Evolutionary conservation across 306 rosid species (phyloP).

Genomic region (Acacia acuminata): DNA sequence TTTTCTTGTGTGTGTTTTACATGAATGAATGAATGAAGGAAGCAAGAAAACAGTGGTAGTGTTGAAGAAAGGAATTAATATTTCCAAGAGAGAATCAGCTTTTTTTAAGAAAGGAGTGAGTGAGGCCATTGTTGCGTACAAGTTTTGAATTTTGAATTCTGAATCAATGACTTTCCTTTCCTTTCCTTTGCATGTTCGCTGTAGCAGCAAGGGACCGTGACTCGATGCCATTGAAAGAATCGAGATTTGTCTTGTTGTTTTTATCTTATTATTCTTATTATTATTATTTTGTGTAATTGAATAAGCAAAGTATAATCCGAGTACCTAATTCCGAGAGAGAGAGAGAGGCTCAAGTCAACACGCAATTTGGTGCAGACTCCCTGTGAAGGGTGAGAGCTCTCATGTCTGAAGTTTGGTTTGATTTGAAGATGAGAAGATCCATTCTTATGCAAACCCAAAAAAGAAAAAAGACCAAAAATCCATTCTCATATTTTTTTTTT

Average conservation of each 20-base stretch:
- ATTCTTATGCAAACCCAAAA: too few species aligned
- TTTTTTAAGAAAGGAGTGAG: neutral
- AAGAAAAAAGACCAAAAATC: too few species aligned
- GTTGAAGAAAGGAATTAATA: neutral
- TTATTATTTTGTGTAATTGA: neutral
- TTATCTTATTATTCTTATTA: neutral
- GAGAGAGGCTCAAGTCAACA: neutral
- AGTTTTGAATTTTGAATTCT: neutral
- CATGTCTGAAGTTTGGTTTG: neutral
- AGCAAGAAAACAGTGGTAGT: neutral
- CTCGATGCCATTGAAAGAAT: neutral
- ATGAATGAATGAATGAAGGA: neutral
- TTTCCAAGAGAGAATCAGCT: slow-evolving; percentile 2
- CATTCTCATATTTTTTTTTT: neutral
- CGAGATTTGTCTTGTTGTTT: neutral
- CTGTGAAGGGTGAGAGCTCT: neutral
- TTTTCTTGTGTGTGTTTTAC: neutral
- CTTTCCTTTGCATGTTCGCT: neutral
- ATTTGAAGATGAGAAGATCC: neutral
- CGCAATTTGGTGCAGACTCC: neutral
- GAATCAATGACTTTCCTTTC: neutral
- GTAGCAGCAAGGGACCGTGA: neutral
- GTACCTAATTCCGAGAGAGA: neutral
- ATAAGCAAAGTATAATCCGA: neutral
- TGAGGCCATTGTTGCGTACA: neutral